Base-by-base conservation (phyloP, 164 flowering plant genomes). In the Amborella trichopoda region DNA sequence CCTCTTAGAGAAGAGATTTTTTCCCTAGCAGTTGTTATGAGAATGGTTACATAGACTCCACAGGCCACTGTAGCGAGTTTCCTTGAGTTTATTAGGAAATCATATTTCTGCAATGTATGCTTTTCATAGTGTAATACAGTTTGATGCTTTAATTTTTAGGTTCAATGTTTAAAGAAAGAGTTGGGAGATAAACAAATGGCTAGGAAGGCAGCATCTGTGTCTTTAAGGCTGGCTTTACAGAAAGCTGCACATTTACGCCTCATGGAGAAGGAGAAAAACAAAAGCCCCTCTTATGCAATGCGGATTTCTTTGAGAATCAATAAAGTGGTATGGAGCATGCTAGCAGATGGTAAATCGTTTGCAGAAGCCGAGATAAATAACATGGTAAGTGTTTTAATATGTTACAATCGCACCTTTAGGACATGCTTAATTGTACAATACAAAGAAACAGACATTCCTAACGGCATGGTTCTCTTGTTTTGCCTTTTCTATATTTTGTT, bases 201-300 rank as follows among this genome's bases (percentile, higher is more conserved):
- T 34, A 79, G 94, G 68, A 93, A 85, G 67, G 75, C 55, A 38
- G 96, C 99, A 48, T 82, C 86, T 50, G 73, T 76, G 38, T 79
- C 78, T 5, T 62, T 93, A 48, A 79, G 99, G 69, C 57, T 53
- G 50, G 93, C 96, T 64, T 56, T 93, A 56, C 95, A 88, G 53
- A 83, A 79, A 56, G 99, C 99, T 57, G 99, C 95, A 47, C 95
- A 88, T 57, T 53, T 75, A 52, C 74, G 96, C 53, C 54, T 93
- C 51, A 80, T 78, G 90, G 99, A 88, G 67, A 91, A 91, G 68
- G 99, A 93, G 71, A 91, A 82, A 68, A 93, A 88, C 63, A 93
- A 84, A 70, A 76, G 95, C 63, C 96, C 96, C 21, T 88, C 99
- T 3, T 91, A 67, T 74, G 99, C 99, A 17, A 93, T 93, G 99